Percentiles rank a stretch among this genome's conserved stretches.
Conservation (phyloP, 345 rosid species). For the Theobroma cacao region DNA sequence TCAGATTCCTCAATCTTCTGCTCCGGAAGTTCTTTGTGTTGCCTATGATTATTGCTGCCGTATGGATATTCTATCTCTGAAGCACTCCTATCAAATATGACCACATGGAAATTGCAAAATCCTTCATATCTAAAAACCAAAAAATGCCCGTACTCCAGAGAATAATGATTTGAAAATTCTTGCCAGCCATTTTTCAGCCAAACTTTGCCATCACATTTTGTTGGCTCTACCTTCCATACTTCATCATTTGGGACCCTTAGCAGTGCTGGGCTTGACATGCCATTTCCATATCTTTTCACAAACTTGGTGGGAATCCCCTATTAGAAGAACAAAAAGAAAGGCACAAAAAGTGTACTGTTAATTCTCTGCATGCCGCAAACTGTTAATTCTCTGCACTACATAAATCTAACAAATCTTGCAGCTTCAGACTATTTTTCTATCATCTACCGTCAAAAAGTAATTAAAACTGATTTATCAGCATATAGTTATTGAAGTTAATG, state of each 20-base stretch:
- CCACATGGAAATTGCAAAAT: slow-evolving; percentile 13
- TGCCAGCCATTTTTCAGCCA: slow-evolving; percentile 24
- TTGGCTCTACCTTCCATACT: slow-evolving; percentile 12
- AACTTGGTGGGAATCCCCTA: slow-evolving; percentile 1
- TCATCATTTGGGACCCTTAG: slow-evolving; percentile 7
- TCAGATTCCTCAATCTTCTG: neutral
- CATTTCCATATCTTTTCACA: neutral
- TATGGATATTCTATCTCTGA: slow-evolving; percentile 25
- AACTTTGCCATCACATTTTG: neutral
- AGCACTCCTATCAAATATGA: slow-evolving; percentile 21
- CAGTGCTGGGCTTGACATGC: neutral
- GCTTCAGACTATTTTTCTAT: neutral
- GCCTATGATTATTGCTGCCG: neutral
- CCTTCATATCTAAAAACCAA: slow-evolving; percentile 26
- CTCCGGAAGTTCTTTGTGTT: neutral
- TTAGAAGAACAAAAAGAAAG: too few relatives aligned
- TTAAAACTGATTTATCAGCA: neutral
- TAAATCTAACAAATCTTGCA: neutral
- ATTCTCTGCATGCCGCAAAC: neutral
- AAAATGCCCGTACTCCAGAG: slow-evolving; percentile 9
- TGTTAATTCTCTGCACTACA: neutral
- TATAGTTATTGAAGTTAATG: neutral
- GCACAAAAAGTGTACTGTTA: neutral
- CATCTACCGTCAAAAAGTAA: neutral
- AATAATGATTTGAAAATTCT: slow-evolving; percentile 17